These are phyloP conservation scores for Aspergillus nanangensis DNA, from an alignment of 495 filamentous ascomycete genomes.

Conservation along the genomic window DNA sequence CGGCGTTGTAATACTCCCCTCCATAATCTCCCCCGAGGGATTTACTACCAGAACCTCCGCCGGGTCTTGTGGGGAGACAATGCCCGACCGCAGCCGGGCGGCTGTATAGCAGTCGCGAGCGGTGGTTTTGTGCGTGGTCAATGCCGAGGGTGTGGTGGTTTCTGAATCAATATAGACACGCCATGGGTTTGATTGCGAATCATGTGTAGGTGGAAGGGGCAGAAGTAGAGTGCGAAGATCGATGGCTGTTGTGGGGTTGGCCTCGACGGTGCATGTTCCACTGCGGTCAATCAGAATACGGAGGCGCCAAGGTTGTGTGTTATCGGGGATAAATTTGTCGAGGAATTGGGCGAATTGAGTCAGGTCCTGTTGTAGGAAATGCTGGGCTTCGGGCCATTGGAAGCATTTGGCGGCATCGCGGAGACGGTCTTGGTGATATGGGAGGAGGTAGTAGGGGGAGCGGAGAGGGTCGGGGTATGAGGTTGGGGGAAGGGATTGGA, in stretches of 20 bases:
- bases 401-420: conserved; percentile 68
- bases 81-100: conserved; percentile 55
- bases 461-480: conserved; percentile 30
- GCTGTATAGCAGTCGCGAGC: conserved; percentile 57
- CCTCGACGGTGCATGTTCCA: conserved; percentile 47
- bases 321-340: conserved; percentile 32
- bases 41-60: conserved; percentile 76
- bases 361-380: conserved; percentile 28
- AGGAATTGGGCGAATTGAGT: conserved; percentile 23
- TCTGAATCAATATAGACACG: conserved; percentile 53
- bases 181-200: conserved; percentile 21
- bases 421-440: conserved; percentile 79
- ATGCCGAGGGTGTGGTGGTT: conserved; percentile 50
- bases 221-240: conserved; percentile 53
- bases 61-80: conserved; percentile 44
- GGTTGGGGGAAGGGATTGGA: conserved; percentile 37
- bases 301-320: conserved; percentile 41
- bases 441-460: conserved; percentile 79
- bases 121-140: conserved; percentile 76
- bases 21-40: conserved; percentile 66
- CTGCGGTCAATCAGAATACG: conserved; percentile 48
- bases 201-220: conserved; percentile 6
- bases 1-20: conserved; percentile 75
- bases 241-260: conserved; percentile 42
- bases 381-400: conserved; percentile 43